Evolutionary conservation across 495 filamentous ascomycete genomes (phyloP).

Genomic region (Aspergillus coremiiformis): DNA sequence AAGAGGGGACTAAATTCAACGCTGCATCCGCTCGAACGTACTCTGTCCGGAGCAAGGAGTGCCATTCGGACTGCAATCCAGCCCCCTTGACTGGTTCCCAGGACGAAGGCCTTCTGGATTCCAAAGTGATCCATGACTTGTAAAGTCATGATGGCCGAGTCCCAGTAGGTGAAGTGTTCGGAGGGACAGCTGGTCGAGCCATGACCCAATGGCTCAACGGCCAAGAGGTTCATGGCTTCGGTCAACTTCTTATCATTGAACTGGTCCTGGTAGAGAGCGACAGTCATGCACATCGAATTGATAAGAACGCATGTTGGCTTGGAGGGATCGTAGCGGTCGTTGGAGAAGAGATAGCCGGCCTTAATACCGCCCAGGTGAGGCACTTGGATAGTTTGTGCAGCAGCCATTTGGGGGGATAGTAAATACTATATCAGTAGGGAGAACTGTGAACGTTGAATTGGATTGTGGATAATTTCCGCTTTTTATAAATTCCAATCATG

Average conservation of each 20-base stretch:
- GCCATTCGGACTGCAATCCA: constrained; percentile 60
- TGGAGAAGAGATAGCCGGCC: constrained; percentile 45
- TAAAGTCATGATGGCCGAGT: constrained; percentile 42
- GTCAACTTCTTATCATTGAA: constrained; percentile 41
- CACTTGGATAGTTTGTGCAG: constrained; percentile 37
- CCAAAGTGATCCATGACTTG: constrained; percentile 47
- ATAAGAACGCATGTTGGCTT: constrained; percentile 55
- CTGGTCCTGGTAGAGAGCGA: constrained; percentile 45
- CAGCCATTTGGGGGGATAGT: no score
- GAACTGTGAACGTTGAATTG: not conserved
- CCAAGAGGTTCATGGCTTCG: constrained; percentile 41
- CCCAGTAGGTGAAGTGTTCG: constrained; percentile 52
- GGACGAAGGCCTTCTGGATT: constrained; percentile 50
- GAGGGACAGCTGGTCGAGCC: constrained; percentile 34
- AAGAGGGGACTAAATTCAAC: not conserved
- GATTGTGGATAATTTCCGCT: not conserved
- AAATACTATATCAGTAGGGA: no score
- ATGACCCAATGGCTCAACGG: constrained; percentile 52
- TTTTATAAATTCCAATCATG: no score
- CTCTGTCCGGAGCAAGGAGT: constrained; percentile 50
- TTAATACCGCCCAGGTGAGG: constrained; percentile 49
- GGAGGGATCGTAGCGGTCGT: constrained; percentile 33
- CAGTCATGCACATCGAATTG: constrained; percentile 51
- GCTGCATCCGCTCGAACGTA: constrained; percentile 15
- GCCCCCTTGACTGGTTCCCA: constrained; percentile 60